phyloP scores from a whole-genome alignment of 2,329 filamentous ascomycete genomes.

The Penicillium sp. region DNA sequence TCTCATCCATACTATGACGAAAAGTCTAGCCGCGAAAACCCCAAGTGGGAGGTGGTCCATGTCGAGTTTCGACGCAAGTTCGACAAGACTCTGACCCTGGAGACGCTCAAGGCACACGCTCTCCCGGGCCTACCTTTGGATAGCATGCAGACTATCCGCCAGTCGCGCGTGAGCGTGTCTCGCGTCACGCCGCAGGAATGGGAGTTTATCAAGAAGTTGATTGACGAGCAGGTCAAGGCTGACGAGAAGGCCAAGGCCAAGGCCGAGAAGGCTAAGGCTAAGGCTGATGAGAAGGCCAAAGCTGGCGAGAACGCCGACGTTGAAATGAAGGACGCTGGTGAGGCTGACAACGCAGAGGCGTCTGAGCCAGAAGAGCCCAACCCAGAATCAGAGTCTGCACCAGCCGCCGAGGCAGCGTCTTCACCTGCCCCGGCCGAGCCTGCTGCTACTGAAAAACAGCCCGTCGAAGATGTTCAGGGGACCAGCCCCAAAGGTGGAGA shows the following conservation, averaged over 20 bases:
- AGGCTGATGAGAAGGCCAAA: conserved; percentile 13
- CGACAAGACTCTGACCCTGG: conserved; percentile 63
- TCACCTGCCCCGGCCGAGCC: neutral
- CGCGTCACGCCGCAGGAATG: conserved; percentile 45
- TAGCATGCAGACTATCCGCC: conserved; percentile 78
- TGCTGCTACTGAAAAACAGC: neutral
- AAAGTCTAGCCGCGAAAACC: conserved; percentile 64
- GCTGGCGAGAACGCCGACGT: too few relatives aligned
- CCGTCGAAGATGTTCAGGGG: neutral
- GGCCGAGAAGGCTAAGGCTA: neutral
- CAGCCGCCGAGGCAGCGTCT: neutral
- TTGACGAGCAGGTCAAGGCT: conserved; percentile 14
- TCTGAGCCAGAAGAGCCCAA: neutral
- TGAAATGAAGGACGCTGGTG: neutral
- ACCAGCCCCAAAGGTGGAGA: neutral
- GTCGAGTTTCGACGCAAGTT: conserved; percentile 87
- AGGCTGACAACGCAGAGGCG: neutral
- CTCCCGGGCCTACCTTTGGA: conserved; percentile 56
- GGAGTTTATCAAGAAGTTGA: conserved; percentile 45
- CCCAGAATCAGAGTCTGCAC: neutral
- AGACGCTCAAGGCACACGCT: conserved; percentile 65
- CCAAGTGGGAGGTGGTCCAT: conserved; percentile 85
- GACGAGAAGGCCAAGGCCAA: conserved; percentile 18
- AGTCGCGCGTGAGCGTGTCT: conserved; percentile 74
- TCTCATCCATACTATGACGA: conserved; percentile 78